Base-by-base conservation (phyloP, 2,329 filamentous ascomycete species). In the Periconia sp. region DNA sequence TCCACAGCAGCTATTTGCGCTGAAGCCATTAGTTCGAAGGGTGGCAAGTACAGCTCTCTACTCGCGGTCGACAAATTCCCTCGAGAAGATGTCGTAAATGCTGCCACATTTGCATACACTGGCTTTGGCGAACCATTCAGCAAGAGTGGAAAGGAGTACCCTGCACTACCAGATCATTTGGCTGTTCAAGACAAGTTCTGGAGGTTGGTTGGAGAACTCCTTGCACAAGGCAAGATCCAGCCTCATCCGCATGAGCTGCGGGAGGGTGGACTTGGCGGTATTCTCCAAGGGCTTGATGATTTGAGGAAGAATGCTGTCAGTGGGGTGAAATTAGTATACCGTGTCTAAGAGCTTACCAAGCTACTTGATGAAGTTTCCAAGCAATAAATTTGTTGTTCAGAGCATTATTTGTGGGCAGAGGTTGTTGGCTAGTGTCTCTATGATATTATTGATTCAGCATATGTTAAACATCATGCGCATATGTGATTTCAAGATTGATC, bases 41-140 rank as follows among this genome's bases (percentile, higher is more conserved):
- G 66, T 1, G 63, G 63, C 8, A 55, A 63, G 13, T 54, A 65
- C 42, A 59, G 58, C n/a, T 49, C 54, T 3, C 56, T 69, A 2
- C 41, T 65, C 15, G 50, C 53, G 1, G 45, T 58, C n/a, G 50
- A 72, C 3, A 62, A 72, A 13, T 72, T 77, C 33, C 68, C 74
- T 0, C 70, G 81, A 14, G 61, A 71, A 14, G 76, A 77, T 41
- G 75, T 81, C 40, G 78, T 79, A 58, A 66, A 72, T 19, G 72
- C 71, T 19, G 60, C 61, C 13, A 79, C 74, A 1, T 54, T 79
- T 6, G 78, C 62, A 2, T 80, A 79, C 59, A 79, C 76, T 1
- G 68, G 74, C 31, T 58, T 74, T 10, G 77, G 77, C 6, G 77
- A 79, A 50, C 56, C 57, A 14, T 73, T 52, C 72, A 17, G 44